Evolutionary conservation across 257 asterid species (phyloP), one percentile per base, ranked within the genome.

Genomic region (Linaria vulgaris): DNA sequence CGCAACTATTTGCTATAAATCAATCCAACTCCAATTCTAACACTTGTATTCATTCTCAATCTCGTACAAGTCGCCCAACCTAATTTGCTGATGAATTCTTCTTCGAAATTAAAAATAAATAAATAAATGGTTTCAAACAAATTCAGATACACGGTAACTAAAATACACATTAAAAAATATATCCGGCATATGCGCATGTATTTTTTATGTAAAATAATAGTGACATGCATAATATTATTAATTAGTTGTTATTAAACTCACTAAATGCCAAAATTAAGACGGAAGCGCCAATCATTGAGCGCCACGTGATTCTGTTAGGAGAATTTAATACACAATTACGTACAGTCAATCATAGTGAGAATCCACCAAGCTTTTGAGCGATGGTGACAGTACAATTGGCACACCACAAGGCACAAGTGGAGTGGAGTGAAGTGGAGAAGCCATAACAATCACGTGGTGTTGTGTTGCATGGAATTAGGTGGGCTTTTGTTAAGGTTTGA

Each of bases 61-160:
- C 69, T 72, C 72, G 70, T 49, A 61, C 52, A 45, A 62, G 45
- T 54, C 68, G 59, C 68, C 66, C 70, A 48, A 70, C 76, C 82
- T 65, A 71, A 60, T 44, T 59, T 39, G 61, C 21, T 58, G 61
- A 72, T 48, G 67, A 63, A 24, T 66, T 73, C 69, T 66, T 61
- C 72, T 46, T 41, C 60, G 43, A 31, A 63, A 47, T 15, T n/a
- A n/a, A n/a, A 57, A 74, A 49, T 55, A 41, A 27, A 27, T 6
- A 27, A 27, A 27, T 27, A 27, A 27, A 63, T 39, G 51, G 60
- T 70, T 25, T 15, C 61, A 58, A 41, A 23, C 12, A 20, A 25
- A 27, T 2, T 31, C 49, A n/a, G 15, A 4, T 11, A 34, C 34
- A 27, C 34, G 34, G 4, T 41, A 43, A 69, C 63, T 65, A 22